phyloP scores from a whole-genome alignment of 2,329 filamentous ascomycete species.

The Ambrosiella cleistominuta region DNA sequence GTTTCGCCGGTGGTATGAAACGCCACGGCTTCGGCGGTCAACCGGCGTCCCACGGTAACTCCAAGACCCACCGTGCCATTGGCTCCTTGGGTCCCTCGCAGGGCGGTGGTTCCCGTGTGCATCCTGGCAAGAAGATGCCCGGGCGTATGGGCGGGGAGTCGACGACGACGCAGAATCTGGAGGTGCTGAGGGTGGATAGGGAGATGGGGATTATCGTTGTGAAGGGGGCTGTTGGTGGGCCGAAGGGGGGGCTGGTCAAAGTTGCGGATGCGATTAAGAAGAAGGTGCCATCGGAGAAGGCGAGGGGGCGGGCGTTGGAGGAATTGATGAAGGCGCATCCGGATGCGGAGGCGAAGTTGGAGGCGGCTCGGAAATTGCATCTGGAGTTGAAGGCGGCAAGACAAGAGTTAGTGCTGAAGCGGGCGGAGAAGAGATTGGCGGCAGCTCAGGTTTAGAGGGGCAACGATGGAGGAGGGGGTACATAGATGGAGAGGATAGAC shows the following conservation, averaged over 20 bases:
- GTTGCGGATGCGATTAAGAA: conserved; percentile 88
- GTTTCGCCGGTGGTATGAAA: conserved; percentile 97
- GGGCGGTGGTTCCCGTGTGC: conserved; percentile 77
- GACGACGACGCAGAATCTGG: conserved; percentile 81
- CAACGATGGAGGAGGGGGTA: background rate
- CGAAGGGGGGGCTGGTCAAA: conserved; percentile 69
- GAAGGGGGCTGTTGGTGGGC: conserved; percentile 71
- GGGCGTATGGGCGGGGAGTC: conserved; percentile 84
- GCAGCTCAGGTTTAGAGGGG: background rate
- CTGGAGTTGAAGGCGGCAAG: conserved; percentile 35
- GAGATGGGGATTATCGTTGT: conserved; percentile 78
- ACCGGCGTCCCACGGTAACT: conserved; percentile 85
- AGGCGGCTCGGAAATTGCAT: conserved; percentile 32
- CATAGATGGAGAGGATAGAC: background rate
- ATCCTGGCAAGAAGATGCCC: conserved; percentile 95
- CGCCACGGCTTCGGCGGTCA: conserved; percentile 78
- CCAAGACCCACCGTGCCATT: conserved; percentile 79
- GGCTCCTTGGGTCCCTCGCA: conserved; percentile 81
- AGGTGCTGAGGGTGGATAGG: conserved; percentile 72
- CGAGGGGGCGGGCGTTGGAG: conserved; percentile 13
- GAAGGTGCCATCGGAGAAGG: conserved; percentile 33
- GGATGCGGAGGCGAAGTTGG: conserved; percentile 27
- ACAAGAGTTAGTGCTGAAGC: conserved; percentile 15
- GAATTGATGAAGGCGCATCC: conserved; percentile 26
- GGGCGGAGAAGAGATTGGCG: conserved; percentile 16